Evolutionary conservation across 768 basidiomycete genomes (phyloP).

Genomic region (Auricularia sp.): DNA sequence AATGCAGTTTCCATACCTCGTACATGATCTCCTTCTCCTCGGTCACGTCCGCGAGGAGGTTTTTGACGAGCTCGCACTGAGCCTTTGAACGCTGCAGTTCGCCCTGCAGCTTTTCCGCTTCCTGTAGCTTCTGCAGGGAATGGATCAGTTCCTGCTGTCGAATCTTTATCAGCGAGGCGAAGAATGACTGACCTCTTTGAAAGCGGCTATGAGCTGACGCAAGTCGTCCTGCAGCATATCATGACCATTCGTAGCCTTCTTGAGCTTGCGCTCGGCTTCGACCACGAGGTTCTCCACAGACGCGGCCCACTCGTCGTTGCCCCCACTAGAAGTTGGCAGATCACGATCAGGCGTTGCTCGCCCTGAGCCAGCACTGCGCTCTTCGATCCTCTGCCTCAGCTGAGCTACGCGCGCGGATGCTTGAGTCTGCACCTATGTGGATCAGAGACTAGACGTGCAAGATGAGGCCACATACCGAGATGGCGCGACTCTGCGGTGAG

Average conservation of each 20-base stretch:
- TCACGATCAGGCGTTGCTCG: neutral
- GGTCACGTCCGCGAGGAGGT: constrained; percentile 63
- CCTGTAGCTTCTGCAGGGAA: constrained; percentile 40
- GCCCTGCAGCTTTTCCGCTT: constrained; percentile 49
- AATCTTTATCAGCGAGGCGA: neutral
- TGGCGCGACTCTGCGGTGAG: constrained; percentile 23
- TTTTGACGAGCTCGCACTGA: constrained; percentile 72
- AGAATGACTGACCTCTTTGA: constrained; percentile 44
- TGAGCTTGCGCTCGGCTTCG: constrained; percentile 51
- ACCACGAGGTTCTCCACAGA: constrained; percentile 43
- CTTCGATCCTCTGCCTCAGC: constrained; percentile 65
- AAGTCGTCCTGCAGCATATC: constrained; percentile 46
- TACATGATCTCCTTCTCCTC: constrained; percentile 91
- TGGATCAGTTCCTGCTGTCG: neutral
- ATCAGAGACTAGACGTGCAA: neutral
- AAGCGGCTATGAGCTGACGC: constrained; percentile 36
- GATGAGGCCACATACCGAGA: constrained; percentile 17
- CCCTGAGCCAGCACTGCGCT: constrained; percentile 37
- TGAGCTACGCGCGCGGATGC: constrained; percentile 59
- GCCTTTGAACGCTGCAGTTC: constrained; percentile 63
- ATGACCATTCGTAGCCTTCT: constrained; percentile 42
- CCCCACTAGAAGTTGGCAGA: neutral
- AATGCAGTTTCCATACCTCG: constrained; percentile 43
- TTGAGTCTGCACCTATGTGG: constrained; percentile 36
- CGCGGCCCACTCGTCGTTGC: constrained; percentile 8